A percentile compares a stretch with the other conserved stretches of the same genome.
phyloP scores from a whole-genome alignment of 1,139 yeast genomes.

The Groenewaldozyma sp. region DNA sequence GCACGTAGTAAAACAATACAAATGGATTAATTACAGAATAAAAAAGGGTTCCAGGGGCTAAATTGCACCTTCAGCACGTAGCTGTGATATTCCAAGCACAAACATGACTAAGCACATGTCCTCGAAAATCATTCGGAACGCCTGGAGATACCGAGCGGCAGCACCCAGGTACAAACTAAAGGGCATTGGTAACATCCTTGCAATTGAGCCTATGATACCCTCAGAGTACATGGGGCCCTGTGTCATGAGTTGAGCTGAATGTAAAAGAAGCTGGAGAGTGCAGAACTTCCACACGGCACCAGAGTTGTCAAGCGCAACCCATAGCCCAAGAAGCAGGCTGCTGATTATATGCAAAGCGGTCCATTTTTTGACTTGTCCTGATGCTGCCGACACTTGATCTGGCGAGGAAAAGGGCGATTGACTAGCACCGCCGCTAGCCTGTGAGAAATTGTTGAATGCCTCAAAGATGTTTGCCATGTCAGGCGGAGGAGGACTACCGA shows the following conservation, averaged over 20 bases:
- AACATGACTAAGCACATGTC: conserved; percentile 27
- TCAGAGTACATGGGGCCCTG: conserved; percentile 23
- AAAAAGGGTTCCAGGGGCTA: no score
- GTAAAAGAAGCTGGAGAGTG: conserved; percentile 25
- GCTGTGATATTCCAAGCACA: conserved; percentile 10
- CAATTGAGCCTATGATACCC: conserved; percentile 19
- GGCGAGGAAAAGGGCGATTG: background rate
- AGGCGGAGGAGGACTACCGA: conserved; percentile 4
- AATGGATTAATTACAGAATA: no score
- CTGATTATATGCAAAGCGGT: conserved; percentile 18
- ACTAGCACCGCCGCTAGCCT: background rate
- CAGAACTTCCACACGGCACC: conserved; percentile 24
- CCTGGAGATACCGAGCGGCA: conserved; percentile 22
- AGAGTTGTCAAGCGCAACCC: conserved; percentile 1
- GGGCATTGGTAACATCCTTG: conserved; percentile 25
- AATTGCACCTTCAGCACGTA: background rate
- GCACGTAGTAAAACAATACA: no score
- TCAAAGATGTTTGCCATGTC: background rate
- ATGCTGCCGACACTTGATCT: conserved; percentile 9
- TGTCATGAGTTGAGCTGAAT: conserved; percentile 25
- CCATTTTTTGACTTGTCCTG: conserved; percentile 18
- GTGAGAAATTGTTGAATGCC: background rate
- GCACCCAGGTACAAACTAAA: conserved; percentile 21
- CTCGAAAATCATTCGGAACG: conserved; percentile 20
- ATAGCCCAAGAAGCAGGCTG: conserved; percentile 13